phyloP scores from a whole-genome alignment of 73 alveolate genomes.

The Paramecium pentaurelia region DNA sequence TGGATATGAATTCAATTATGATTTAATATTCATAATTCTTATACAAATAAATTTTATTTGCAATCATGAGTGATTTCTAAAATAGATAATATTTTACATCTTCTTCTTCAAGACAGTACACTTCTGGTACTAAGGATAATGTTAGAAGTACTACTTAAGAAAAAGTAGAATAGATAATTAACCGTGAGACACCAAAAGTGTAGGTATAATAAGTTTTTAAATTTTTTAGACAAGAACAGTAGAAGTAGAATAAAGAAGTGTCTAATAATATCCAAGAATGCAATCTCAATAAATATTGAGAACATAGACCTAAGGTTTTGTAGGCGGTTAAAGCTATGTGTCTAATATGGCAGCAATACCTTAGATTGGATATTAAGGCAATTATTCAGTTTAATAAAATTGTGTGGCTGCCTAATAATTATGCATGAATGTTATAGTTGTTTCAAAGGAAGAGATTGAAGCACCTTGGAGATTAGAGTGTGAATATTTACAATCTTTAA shows the following conservation, averaged over 20 bases:
- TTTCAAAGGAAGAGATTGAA: not conserved
- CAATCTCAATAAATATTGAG: not conserved
- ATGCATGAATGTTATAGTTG: constrained; percentile 20
- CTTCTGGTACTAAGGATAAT: not conserved
- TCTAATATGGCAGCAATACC: not conserved
- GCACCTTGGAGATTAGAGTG: constrained; percentile 42
- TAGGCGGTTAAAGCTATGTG: not conserved
- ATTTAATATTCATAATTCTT: not conserved
- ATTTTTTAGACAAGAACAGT: not conserved
- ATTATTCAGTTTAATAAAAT: not conserved
- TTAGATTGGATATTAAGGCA: constrained; percentile 3
- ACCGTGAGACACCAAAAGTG: not conserved
- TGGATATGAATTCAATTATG: not conserved
- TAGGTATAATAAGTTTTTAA: not conserved
- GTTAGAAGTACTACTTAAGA: not conserved
- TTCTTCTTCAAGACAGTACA: not conserved
- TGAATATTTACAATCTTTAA: constrained; percentile 3
- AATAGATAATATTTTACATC: not conserved
- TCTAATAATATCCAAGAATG: not conserved
- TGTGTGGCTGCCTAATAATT: not conserved
- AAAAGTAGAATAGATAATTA: not conserved
- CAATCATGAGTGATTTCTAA: not conserved
- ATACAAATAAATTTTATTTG: not conserved
- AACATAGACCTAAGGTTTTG: not conserved
- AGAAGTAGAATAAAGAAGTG: not conserved